These are phyloP conservation scores for Calophaca sinica DNA, from an alignment of 306 rosid species.

Conservation along the genomic window DNA sequence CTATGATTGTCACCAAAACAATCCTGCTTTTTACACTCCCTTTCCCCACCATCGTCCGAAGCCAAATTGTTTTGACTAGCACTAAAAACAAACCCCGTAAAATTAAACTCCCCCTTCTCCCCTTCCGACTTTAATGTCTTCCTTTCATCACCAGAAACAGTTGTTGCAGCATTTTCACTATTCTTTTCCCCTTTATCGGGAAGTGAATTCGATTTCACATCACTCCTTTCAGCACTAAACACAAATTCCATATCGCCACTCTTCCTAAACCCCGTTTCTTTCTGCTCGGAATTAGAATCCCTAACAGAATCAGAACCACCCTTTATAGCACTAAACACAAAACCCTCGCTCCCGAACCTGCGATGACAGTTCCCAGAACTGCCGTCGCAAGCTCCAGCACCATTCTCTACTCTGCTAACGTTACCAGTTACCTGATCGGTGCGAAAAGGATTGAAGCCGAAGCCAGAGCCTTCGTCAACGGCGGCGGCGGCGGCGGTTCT, in stretches of 20 bases:
- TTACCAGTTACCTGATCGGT: slow-evolving; percentile 50
- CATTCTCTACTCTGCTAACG: slow-evolving; percentile 26
- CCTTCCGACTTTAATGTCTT: slow-evolving; percentile 34
- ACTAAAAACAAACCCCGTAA: slow-evolving; percentile 49
- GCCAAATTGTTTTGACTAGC: slow-evolving; percentile 43
- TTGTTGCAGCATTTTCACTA: slow-evolving; percentile 26
- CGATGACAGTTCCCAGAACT: slow-evolving; percentile 22
- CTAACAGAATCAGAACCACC: slow-evolving; percentile 40
- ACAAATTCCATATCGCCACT: slow-evolving; percentile 51
- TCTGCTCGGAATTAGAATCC: slow-evolving; percentile 44
- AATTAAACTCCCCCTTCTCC: slow-evolving; percentile 23
- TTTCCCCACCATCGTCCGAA: slow-evolving; percentile 34
- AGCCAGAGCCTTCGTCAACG: slow-evolving; percentile 24
- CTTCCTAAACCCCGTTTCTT: slow-evolving; percentile 41
- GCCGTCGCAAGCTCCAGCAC: slow-evolving; percentile 22
- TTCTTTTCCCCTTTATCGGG: slow-evolving; percentile 26
- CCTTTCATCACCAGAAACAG: slow-evolving; percentile 41
- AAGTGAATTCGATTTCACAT: slow-evolving; percentile 24
- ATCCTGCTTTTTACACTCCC: slow-evolving; percentile 40
- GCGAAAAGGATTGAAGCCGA: slow-evolving; percentile 60
- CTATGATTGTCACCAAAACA: slow-evolving; percentile 45
- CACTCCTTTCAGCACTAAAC: slow-evolving; percentile 49
- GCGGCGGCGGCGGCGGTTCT: slow-evolving; percentile 42
- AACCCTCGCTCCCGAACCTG: slow-evolving; percentile 31
- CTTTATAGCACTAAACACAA: slow-evolving; percentile 54